Percentiles rank a stretch among this genome's conserved stretches.
Evolutionary conservation across 176 grass and related monocot species (phyloP).

Genomic region (Ampelocalamus luodianensis): DNA sequence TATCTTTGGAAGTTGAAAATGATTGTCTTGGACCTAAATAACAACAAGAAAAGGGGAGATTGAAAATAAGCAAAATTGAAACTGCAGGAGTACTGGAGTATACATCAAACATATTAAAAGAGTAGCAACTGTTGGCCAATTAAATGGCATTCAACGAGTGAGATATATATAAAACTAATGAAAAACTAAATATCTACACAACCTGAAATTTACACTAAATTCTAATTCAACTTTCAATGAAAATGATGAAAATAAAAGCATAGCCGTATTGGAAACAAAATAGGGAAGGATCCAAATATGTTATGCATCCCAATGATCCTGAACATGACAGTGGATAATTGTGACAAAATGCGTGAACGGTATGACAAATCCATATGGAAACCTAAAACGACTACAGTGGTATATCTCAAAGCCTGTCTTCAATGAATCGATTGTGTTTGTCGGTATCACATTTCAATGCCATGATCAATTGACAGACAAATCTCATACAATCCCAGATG

Average conservation of each 20-base stretch:
- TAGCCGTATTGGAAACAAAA: not conserved
- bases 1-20: slow-evolving; percentile 34
- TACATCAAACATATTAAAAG: slow-evolving; percentile 17
- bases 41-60: slow-evolving; percentile 31
- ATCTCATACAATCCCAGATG: not conserved
- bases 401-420: not conserved
- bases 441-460: not conserved
- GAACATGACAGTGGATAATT: not conserved
- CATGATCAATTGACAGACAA: not conserved
- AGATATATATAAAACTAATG: not conserved
- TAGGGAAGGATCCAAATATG: not conserved
- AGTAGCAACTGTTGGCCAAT: not conserved
- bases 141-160: not conserved
- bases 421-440: not conserved
- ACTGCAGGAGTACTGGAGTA: not conserved
- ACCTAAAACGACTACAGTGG: not conserved
- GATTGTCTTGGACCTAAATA: slow-evolving; percentile 85
- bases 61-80: slow-evolving; percentile 33
- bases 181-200: slow-evolving; percentile 5
- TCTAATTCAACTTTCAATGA: slow-evolving; percentile 17
- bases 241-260: slow-evolving; percentile 25
- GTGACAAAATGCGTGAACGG: not conserved
- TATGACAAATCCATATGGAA: not conserved
- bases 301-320: not conserved
- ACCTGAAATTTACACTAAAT: not conserved